Evolutionary conservation across 1,284 basidiomycete species (phyloP).

Genomic region (Pholiota adiposa): DNA sequence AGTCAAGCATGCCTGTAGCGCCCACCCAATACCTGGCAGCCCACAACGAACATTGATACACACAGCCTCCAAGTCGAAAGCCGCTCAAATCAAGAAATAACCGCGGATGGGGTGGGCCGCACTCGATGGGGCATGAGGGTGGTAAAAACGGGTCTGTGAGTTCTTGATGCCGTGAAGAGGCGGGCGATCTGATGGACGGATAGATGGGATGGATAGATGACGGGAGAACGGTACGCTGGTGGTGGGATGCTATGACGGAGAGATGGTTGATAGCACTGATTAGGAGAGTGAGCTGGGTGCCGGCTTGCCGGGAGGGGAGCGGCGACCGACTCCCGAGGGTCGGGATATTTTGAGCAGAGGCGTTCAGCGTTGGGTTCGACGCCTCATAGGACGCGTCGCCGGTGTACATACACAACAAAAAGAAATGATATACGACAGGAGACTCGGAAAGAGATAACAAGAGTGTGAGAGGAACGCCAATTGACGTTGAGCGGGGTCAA

Average conservation of each 20-base stretch:
- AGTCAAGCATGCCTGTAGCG: no score
- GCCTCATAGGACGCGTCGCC: no score
- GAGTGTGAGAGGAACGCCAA: no score
- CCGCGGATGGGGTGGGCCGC: no score
- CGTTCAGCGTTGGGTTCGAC: no score
- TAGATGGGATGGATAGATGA: neutral
- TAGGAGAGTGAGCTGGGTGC: neutral
- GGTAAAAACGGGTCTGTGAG: neutral
- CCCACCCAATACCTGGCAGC: no score
- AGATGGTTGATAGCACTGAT: neutral
- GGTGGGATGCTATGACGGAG: neutral
- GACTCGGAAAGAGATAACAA: no score
- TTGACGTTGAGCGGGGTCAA: no score
- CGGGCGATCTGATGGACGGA: neutral
- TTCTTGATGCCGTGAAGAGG: neutral
- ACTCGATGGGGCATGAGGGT: neutral
- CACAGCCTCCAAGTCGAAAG: neutral
- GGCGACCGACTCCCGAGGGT: neutral
- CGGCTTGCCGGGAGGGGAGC: neutral
- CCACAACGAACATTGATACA: no score
- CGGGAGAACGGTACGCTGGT: neutral
- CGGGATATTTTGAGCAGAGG: neutral
- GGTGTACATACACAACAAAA: no score
- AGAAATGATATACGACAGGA: no score
- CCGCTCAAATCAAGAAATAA: no score